Conservation (phyloP, 371 early-diverging fungal genomes). For the Umbelopsis sp. region DNA sequence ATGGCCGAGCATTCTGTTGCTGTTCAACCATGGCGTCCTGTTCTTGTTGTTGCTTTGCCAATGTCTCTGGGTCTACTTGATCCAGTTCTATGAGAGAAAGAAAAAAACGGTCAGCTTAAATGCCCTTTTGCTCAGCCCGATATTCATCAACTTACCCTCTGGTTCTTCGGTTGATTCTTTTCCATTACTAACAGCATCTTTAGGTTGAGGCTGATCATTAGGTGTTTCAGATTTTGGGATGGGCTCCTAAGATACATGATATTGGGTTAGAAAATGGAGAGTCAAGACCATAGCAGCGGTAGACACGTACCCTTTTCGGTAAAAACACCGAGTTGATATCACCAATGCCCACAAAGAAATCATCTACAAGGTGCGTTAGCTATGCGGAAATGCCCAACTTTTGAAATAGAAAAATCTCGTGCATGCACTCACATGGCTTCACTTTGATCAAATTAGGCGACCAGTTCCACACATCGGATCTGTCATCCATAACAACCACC, state of each 20-base stretch:
- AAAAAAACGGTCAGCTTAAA: not conserved
- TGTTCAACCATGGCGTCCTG: slow-evolving; percentile 32
- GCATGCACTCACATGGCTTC: slow-evolving; percentile 74
- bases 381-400: no score
- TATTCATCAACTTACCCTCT: not conserved
- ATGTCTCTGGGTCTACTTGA: slow-evolving; percentile 5
- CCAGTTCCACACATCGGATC: slow-evolving; percentile 97
- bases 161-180: slow-evolving; percentile 14
- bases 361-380: slow-evolving; percentile 54
- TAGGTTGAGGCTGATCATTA: slow-evolving; percentile 5
- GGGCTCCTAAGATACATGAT: not conserved
- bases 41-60: slow-evolving; percentile 29
- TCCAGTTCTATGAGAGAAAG: not conserved
- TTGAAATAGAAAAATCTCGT: no score
- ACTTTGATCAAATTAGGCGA: slow-evolving; percentile 90
- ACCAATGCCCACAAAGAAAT: slow-evolving; percentile 92
- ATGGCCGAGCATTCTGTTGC: slow-evolving; percentile 28
- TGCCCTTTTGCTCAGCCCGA: not conserved
- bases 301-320: slow-evolving; percentile 41
- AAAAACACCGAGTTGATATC: slow-evolving; percentile 86
- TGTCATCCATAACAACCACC: slow-evolving; percentile 98
- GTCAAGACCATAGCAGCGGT: not conserved
- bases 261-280: not conserved
- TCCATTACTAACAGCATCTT: not conserved
- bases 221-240: slow-evolving; percentile 6